Evolutionary conservation across 2,329 filamentous ascomycete genomes (phyloP), one percentile per base, ranked within the genome.

Genomic region (Sporothrix schenckii): DNA sequence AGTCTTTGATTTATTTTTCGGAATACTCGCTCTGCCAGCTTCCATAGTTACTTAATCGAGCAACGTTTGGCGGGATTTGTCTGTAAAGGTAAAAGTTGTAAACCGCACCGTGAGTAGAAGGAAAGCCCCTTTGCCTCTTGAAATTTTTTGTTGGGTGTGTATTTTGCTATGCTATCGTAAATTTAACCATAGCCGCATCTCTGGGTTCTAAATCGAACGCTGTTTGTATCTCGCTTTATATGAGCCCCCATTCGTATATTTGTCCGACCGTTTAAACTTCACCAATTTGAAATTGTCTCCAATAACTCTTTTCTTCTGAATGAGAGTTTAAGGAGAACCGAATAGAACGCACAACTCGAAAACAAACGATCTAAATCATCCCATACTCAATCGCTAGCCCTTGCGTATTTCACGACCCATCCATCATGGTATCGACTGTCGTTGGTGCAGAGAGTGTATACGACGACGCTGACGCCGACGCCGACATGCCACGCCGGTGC

Each of bases 401-500:
- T 2, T 34, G 34, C 49, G n/a, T 50, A n/a, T 21, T 9, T 50
- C n/a, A n/a, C 4, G 54, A 54, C 21, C 53, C 67, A 13, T 69
- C 54, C 19, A 44, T 68, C 69, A 60, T 65, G 27, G 58, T 44
- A 30, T 66, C 70, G 10, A 60, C 50, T 39, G 66, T 68, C 1
- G 30, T 27, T 24, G 56, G 30, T 4, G 66, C 54, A 16, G 58
- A 50, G 14, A 60, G 39, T 30, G 66, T 14, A 24, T 39, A 65
- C 34, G 70, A n/a, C 27, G 56, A 39, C 53, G 39, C 19, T 13
- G 50, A 54, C 34, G 10, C 74, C n/a, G 56, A 39, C 16, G 21
- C 7, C 5, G 53, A 61, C 54, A n/a, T 75, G 72, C 54, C 66
- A 71, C 72, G 68, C 74, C 77, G 73, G 68, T 82, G 81, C 71